These are phyloP conservation scores for Floccularia luteovirens DNA, from an alignment of 768 basidiomycete genomes.

Conservation along the genomic window DNA sequence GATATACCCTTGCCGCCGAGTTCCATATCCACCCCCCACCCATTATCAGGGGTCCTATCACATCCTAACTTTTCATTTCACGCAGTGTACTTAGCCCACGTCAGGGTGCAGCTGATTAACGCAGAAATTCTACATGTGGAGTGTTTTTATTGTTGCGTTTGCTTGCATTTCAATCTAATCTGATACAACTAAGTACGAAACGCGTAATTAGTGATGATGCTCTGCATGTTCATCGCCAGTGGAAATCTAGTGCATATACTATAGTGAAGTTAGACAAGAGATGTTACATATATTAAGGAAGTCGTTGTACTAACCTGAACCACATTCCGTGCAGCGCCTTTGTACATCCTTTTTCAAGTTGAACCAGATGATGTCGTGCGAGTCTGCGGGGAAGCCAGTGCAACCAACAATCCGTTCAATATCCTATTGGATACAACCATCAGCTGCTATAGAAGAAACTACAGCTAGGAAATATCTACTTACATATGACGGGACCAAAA, in stretches of 20 bases:
- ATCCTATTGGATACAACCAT: conserved; percentile 44
- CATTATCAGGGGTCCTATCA: too few species aligned
- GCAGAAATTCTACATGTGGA: too few species aligned
- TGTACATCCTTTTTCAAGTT: conserved; percentile 54
- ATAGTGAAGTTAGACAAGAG: conserved; percentile 2
- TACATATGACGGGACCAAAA: conserved; percentile 83
- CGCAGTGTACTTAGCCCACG: too few species aligned
- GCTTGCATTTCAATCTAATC: too few species aligned
- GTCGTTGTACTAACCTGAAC: conserved; percentile 58
- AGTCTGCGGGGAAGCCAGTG: conserved; percentile 92
- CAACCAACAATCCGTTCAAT: conserved; percentile 84
- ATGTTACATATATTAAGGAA: background rate
- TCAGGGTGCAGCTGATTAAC: too few species aligned
- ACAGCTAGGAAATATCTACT: conserved; percentile 20
- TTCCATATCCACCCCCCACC: too few species aligned
- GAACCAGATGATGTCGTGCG: conserved; percentile 91
- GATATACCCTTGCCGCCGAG: too few species aligned
- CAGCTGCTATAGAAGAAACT: background rate
- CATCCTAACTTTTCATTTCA: too few species aligned
- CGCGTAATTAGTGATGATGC: conserved; percentile 32
- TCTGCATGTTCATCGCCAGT: conserved; percentile 46
- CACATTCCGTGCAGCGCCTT: conserved; percentile 87
- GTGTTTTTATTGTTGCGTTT: too few species aligned
- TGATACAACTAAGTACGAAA: background rate
- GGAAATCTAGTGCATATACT: conserved; percentile 76